A percentile compares a stretch with the other conserved stretches of the same genome.
phyloP scores from a whole-genome alignment of 805 yeast species.

The Maudiozyma barnettii region DNA sequence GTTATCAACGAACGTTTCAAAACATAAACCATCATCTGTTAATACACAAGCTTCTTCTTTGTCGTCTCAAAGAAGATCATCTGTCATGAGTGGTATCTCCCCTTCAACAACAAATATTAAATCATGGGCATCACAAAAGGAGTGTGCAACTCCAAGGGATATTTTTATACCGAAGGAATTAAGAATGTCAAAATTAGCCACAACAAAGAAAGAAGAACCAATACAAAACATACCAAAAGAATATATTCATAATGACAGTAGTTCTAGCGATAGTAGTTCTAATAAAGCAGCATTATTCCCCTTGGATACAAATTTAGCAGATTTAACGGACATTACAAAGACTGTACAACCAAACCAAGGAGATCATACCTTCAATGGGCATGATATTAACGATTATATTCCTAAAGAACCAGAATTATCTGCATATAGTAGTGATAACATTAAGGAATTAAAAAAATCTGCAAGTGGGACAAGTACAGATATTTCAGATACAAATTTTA shows the following conservation, averaged over 20 bases:
- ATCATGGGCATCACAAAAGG: neutral
- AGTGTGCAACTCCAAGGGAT: neutral
- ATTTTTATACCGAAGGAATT: constrained; percentile 1
- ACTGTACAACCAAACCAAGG: neutral
- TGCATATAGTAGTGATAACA: neutral
- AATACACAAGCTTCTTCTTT: neutral
- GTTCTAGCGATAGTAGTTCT: neutral
- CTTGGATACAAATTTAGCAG: constrained; percentile 24
- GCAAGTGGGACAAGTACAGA: neutral
- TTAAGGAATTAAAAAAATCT: neutral
- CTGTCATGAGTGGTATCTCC: neutral
- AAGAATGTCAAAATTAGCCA: neutral
- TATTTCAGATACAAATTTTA: neutral
- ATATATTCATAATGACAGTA: neutral
- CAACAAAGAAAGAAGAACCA: neutral
- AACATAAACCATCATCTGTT: neutral
- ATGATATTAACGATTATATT: neutral
- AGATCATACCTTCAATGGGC: neutral
- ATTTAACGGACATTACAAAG: constrained; percentile 21
- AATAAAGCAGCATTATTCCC: constrained; percentile 9
- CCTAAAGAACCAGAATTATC: neutral
- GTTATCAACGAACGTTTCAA: too few species aligned
- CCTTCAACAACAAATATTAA: neutral
- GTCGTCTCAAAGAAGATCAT: neutral
- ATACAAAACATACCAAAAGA: neutral